A percentile compares a stretch with the other conserved stretches of the same genome.
These are phyloP conservation scores for Solanum lignicaule DNA, from an alignment of 257 asterid species.

Conservation along the genomic window DNA sequence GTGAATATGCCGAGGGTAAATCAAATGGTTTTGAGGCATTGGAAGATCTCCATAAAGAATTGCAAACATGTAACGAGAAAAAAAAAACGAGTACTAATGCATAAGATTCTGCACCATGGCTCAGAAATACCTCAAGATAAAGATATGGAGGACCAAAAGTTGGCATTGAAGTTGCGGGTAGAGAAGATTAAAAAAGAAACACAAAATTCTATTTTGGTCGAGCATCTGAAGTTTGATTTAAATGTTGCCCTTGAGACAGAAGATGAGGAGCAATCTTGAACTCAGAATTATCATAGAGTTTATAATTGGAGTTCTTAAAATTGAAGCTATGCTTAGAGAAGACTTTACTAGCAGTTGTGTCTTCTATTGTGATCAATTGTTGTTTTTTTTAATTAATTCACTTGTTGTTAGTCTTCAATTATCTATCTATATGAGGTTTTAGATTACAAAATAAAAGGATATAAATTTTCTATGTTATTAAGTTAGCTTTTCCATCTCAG, in stretches of 20 bases:
- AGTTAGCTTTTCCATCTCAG: too few species aligned
- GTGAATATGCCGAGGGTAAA: too few species aligned
- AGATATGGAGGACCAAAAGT: background rate
- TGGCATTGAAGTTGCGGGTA: background rate
- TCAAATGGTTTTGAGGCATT: too few species aligned
- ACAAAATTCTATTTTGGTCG: background rate
- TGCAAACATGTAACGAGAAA: too few species aligned
- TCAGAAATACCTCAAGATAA: background rate
- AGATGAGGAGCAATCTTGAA: background rate
- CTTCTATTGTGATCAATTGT: background rate
- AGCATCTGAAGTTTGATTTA: background rate
- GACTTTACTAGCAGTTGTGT: background rate
- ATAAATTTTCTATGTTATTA: too few species aligned
- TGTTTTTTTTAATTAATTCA: too few species aligned
- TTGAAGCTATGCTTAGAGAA: background rate
- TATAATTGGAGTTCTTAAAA: background rate
- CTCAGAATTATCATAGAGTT: background rate
- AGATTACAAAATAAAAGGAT: too few species aligned
- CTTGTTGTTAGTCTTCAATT: too few species aligned
- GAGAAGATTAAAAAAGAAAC: background rate
- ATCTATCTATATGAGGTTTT: too few species aligned
- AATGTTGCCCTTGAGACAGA: background rate
- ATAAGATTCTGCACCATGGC: background rate
- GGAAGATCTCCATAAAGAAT: too few species aligned
- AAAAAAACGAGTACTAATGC: background rate